Base-by-base conservation (phyloP, 495 filamentous ascomycete species). In the Lophium mytilinum region DNA sequence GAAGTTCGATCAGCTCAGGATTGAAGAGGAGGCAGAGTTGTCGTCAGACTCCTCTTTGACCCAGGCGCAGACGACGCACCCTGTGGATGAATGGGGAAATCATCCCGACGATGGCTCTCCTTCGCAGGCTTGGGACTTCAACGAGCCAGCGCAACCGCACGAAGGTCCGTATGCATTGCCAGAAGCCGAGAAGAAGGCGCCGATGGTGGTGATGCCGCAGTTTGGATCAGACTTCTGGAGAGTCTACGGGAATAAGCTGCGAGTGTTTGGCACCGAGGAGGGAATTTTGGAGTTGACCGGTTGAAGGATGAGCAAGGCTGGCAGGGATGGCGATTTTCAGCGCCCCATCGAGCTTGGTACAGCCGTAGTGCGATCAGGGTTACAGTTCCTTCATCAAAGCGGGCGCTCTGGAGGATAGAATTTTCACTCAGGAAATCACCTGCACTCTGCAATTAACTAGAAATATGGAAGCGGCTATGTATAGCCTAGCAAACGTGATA, bases 181-280 rank as follows among this genome's bases (percentile, higher is more conserved):
- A 11, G 36, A 51, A 24, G 50, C 15, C 1, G 33, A 47, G 9
- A 39, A 55, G 53, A 56, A 55, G 8, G 39, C 45, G 15, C 58
- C 58, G 18, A 67, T 59, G 56, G 57, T 53, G 49, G 15, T 62
- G 10, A 65, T 86, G 51, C 82, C 83, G 37, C 66, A 68, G 6
- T 73, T 72, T 49, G 73, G 66, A 1, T 73, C 69, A 17, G 60
- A 65, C 10, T 87, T 88, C 67, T 90, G 86, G 86, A 56, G 69
- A 12, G 61, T 68, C 6, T 87, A 82, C 66, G 75, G 74, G 9
- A 90, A 90, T 62, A 80, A 75, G 53, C 63, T 89, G 62, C 74
- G 85, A 14, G 78, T 85, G 4, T 85, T 85, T 71, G 83, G 82
- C 3, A 84, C 80, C 3, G 62, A 76, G 19, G 83, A 86, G 69